Conservation (phyloP, 2,329 filamentous ascomycete genomes). For the Ceratocystis cubensis region DNA sequence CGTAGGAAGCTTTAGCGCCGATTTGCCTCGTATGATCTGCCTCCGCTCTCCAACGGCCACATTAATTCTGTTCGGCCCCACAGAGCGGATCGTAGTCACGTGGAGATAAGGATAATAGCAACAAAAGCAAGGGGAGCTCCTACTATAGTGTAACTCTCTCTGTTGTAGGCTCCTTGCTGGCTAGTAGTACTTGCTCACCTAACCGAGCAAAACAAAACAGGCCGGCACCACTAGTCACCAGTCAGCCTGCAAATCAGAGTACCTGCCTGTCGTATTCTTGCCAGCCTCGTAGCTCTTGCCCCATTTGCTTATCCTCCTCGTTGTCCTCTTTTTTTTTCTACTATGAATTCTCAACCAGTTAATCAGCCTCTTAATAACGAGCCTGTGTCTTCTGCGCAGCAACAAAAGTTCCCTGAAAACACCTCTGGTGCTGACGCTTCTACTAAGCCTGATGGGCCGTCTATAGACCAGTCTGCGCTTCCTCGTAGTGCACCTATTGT, state of each 20-base stretch:
- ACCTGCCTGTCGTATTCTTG: neutral
- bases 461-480: neutral
- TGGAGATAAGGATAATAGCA: conserved; percentile 1
- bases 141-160: neutral
- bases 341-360: neutral
- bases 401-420: neutral
- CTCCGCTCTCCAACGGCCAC: neutral
- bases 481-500: conserved; percentile 3
- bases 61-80: neutral
- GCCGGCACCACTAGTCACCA: no score
- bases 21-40: no score
- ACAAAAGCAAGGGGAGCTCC: neutral
- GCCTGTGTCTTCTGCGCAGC: neutral
- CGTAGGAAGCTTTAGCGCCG: no score
- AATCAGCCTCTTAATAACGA: neutral
- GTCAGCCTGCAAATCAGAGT: no score
- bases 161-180: neutral
- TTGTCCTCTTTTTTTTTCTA: neutral
- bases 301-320: neutral
- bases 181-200: neutral
- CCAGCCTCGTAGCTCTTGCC: neutral
- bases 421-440: neutral
- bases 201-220: neutral
- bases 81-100: neutral
- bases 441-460: neutral